Base-by-base conservation (phyloP, 495 filamentous ascomycete species). In the Xylaria nigripes region DNA sequence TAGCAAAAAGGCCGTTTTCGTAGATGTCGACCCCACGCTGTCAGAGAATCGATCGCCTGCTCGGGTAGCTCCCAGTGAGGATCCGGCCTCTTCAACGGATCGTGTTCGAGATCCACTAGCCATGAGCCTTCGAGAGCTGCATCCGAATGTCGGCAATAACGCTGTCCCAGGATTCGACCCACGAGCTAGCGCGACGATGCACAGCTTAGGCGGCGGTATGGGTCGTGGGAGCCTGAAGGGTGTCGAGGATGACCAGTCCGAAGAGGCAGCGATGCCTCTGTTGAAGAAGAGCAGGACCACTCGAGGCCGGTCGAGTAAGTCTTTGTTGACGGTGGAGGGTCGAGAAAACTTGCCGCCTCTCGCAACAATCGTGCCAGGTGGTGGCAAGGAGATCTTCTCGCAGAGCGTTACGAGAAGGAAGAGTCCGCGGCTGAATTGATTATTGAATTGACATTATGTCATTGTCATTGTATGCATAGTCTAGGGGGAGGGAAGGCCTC, bases 291-390 rank as follows among this genome's bases (percentile, higher is more conserved):
- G 71, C n/a, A 75, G 74, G 51, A 73, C 76, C 51, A 77, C 78
- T 18, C 68, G 65, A 48, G 63, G 70, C 23, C 63, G 59, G 21
- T 57, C 55, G 3, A 43, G 72, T 1, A 76, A 71, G 58, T 80
- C 76, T 62, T 63, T 58, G 40, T 68, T 71, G 34, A 67, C 60
- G 48, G 44, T 68, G 42, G 83, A 84, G 42, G 84, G 82, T 7
- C 69, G 78, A 22, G 84, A 86, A 63, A 87, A 87, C 59, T 55
- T 80, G 38, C 78, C 77, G 8, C 75, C 69, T 2, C 63, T 73
- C 34, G 68, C 65, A 13, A 48, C 54, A 0, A 18, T 65, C 12
- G 40, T 64, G 13, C 64, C 64, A 23, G 64, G 64, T 34, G 61
- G 61, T 34, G 66, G 66, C 45, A 53, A 66, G 32, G 64, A 67